Percentiles rank a stretch among this genome's conserved stretches.
Evolutionary conservation across 768 basidiomycete species (phyloP).

Genomic region (Boletus tomentosulus): DNA sequence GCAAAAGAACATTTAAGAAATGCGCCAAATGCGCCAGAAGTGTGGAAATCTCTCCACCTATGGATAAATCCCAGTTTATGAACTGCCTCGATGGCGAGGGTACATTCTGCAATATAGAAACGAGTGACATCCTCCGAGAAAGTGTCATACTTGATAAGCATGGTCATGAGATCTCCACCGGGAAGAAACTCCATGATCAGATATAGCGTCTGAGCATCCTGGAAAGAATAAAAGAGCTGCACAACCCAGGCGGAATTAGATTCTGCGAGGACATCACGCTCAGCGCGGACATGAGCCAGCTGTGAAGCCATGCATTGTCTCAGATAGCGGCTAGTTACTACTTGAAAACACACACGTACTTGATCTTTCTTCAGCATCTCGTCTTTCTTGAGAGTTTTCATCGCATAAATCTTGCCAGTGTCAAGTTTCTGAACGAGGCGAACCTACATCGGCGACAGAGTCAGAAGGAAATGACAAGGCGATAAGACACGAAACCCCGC

Average conservation of each 20-base stretch:
- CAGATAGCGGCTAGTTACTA: slow-evolving; percentile 1
- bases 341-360: slow-evolving; percentile 39
- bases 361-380: slow-evolving; percentile 99
- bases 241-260: slow-evolving; percentile 96
- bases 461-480: background rate
- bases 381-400: slow-evolving; percentile 96
- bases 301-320: slow-evolving; percentile 28
- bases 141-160: slow-evolving; percentile 99
- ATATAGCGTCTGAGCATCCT: slow-evolving; percentile 88
- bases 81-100: slow-evolving; percentile 95
- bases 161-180: slow-evolving; percentile 98
- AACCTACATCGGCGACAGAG: slow-evolving; percentile 41
- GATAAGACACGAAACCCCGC: background rate
- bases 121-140: slow-evolving; percentile 97
- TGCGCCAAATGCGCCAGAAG: background rate
- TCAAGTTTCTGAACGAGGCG: slow-evolving; percentile 94
- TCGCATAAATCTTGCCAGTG: slow-evolving; percentile 97
- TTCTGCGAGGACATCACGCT: slow-evolving; percentile 94
- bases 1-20: slow-evolving; percentile 3
- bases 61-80: slow-evolving; percentile 98
- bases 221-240: slow-evolving; percentile 97
- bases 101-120: slow-evolving; percentile 99
- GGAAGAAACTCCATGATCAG: slow-evolving; percentile 99
- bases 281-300: slow-evolving; percentile 97
- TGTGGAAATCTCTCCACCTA: slow-evolving; percentile 47